These are phyloP conservation scores for Calocybe gangraenosa DNA, from an alignment of 768 basidiomycete species.

Conservation along the genomic window DNA sequence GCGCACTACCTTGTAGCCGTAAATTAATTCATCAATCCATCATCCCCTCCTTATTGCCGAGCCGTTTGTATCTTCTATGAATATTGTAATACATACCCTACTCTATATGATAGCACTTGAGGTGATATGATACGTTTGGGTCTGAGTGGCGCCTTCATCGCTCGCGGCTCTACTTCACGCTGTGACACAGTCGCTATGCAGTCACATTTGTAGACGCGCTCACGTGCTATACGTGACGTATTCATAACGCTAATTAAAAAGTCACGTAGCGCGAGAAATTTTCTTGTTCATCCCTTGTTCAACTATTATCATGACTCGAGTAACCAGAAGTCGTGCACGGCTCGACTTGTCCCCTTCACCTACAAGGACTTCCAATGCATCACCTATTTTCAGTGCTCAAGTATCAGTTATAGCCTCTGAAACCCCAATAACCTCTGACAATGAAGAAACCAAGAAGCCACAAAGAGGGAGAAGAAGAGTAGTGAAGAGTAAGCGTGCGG, in stretches of 20 bases:
- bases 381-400: conserved; percentile 48
- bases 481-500: conserved; percentile 20
- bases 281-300: conserved; percentile 19
- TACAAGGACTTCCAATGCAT: conserved; percentile 37
- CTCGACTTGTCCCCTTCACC: conserved; percentile 26
- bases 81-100: no score
- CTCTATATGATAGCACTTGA: no score
- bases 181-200: no score
- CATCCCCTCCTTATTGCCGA: no score
- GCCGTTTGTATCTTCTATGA: no score
- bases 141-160: no score
- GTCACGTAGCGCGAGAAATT: conserved; percentile 22
- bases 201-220: conserved; percentile 10
- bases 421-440: conserved; percentile 54
- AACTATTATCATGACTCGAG: conserved; percentile 25
- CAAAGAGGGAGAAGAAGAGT: conserved; percentile 14
- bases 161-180: no score
- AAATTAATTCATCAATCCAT: no score
- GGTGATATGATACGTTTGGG: no score
- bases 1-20: not conserved
- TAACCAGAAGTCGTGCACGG: conserved; percentile 30
- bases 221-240: conserved; percentile 29
- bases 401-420: conserved; percentile 38
- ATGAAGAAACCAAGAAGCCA: conserved; percentile 18
- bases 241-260: conserved; percentile 23